Base-by-base conservation (phyloP, 352 stramenopile genomes). In the Thraustochytrium sp. region DNA sequence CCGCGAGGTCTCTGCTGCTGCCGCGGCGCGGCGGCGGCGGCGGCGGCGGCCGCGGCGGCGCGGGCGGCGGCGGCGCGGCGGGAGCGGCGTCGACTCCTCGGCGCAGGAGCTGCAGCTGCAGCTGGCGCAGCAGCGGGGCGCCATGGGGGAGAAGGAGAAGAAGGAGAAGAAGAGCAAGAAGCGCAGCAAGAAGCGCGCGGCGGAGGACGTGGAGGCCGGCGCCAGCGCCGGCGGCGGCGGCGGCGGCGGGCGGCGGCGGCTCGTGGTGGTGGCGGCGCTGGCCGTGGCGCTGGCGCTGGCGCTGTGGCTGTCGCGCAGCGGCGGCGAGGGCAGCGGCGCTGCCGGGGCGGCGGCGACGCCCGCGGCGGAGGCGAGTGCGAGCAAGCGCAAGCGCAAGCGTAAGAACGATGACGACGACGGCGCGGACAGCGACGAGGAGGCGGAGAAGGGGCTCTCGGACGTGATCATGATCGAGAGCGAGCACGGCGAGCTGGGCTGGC, bases 81-180 rank as follows among this genome's bases (percentile, higher is more conserved):
- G n/a, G n/a, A n/a, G n/a, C n/a, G n/a, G n/a, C n/a, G n/a, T n/a
- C n/a, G n/a, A n/a, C n/a, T n/a, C n/a, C n/a, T n/a, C n/a, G n/a
- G n/a, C n/a, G n/a, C n/a, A n/a, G n/a, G n/a, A n/a, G n/a, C n/a
- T n/a, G n/a, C 34, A 68, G 34, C 62, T 55, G 18, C 26, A 85
- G 34, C 13, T 36, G 16, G 77, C 64, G 23, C 68, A 89, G 44
- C 56, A 59, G 40, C 82, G 49, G 8, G 85, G 87, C 29, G 82
- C 90, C 54, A 38, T 16, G 18, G 54, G 54, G 5, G 34, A 63
- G 54, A 34, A 38, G 26, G 54, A 16, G 26, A 75, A 75, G 44
- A 34, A 53, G 62, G 62, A 3, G 8, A 68, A 68, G 56, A 68
- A 68, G 56, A 31, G 11, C 16, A 42, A 42, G 56, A 68, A 37